Conservation (phyloP, 805 yeast species). For the Candida quercuum region DNA sequence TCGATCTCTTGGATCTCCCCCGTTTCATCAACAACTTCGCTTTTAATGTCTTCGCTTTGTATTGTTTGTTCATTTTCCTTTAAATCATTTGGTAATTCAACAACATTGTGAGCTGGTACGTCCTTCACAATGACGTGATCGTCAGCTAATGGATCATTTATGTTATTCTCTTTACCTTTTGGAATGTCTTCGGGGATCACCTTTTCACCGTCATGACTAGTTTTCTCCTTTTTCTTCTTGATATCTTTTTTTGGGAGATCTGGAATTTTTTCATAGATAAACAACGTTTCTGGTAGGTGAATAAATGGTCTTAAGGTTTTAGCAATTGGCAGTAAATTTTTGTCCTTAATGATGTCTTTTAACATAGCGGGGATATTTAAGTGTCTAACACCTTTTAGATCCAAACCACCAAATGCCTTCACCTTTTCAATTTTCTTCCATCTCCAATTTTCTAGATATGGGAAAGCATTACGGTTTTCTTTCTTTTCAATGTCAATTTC, state of each 20-base stretch:
- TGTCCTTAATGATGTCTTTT: slow-evolving; percentile 2
- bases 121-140: too few species aligned
- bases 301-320: slow-evolving; percentile 10
- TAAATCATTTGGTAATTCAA: too few species aligned
- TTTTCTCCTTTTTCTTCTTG: not conserved
- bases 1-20: too few species aligned
- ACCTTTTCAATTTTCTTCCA: slow-evolving; percentile 41
- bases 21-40: too few species aligned
- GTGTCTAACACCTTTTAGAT: slow-evolving; percentile 14
- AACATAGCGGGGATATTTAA: slow-evolving; percentile 8
- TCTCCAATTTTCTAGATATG: slow-evolving; percentile 24
- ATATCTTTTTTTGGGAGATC: not conserved
- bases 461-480: slow-evolving; percentile 11
- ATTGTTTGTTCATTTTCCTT: too few species aligned
- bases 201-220: not conserved
- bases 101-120: too few species aligned
- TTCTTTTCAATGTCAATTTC: slow-evolving; percentile 17
- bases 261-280: not conserved
- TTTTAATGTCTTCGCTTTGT: too few species aligned
- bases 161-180: too few species aligned
- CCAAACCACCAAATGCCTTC: slow-evolving; percentile 37
- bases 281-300: slow-evolving; percentile 3
- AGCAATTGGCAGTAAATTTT: slow-evolving; percentile 13
- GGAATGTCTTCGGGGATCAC: too few species aligned
- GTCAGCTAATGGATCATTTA: too few species aligned